Percentiles rank a stretch among this genome's conserved stretches.
These are phyloP conservation scores for Penicillium ochrochloron DNA, from an alignment of 495 filamentous ascomycete species.

Conservation along the genomic window DNA sequence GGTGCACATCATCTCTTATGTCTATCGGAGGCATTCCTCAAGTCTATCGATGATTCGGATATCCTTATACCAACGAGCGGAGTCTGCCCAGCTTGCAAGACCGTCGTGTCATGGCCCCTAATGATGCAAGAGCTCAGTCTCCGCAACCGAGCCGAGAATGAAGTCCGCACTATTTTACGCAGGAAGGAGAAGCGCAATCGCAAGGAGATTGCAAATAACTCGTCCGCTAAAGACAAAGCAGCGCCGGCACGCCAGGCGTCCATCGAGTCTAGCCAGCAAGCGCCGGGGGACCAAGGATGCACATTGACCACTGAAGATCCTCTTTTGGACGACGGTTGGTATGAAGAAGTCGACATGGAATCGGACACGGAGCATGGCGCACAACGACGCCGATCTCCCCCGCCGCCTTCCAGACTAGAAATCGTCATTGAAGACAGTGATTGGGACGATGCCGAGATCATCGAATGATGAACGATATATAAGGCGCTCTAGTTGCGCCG, in stretches of 20 bases:
- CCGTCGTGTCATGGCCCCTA: constrained; percentile 68
- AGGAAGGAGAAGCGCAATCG: constrained; percentile 43
- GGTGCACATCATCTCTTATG: constrained; percentile 76
- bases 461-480: constrained; percentile 54
- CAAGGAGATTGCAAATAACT: constrained; percentile 18
- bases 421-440: constrained; percentile 68
- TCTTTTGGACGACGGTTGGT: constrained; percentile 44
- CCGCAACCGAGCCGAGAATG: constrained; percentile 66
- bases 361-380: constrained; percentile 39
- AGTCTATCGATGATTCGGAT: constrained; percentile 41
- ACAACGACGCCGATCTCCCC: constrained; percentile 19
- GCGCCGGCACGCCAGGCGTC: constrained; percentile 10
- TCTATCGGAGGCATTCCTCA: constrained; percentile 69
- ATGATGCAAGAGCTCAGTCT: constrained; percentile 83
- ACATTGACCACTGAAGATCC: constrained; percentile 36
- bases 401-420: constrained; percentile 33
- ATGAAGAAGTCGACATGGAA: constrained; percentile 37
- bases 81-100: constrained; percentile 71
- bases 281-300: background rate
- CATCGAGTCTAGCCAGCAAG: constrained; percentile 12
- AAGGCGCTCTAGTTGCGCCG: background rate
- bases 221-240: constrained; percentile 10
- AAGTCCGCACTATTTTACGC: constrained; percentile 67
- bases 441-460: constrained; percentile 53
- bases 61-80: constrained; percentile 70